Evolutionary conservation across 495 filamentous ascomycete species (phyloP), one percentile per base, ranked within the genome.

Genomic region (Bryoglossum gracile): DNA sequence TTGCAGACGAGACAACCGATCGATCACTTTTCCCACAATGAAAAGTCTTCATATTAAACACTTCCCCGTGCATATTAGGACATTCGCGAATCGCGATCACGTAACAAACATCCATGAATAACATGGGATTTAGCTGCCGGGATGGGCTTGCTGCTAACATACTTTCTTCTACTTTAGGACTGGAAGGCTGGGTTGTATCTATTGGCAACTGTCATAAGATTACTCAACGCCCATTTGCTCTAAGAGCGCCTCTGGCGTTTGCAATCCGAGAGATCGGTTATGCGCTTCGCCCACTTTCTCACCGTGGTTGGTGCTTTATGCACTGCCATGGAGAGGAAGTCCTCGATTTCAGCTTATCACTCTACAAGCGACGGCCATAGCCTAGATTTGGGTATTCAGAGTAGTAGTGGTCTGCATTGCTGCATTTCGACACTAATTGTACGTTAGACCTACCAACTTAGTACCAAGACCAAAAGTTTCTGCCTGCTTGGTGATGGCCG

Each of bases 311-410:
- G 41, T 42, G 28, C 50, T 42, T 53, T 26, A 16, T 8, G 55
- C 33, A 38, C 39, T 43, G 49, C 50, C 37, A 57, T 48, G 50
- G 50, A 57, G 55, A 57, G 55, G 55, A 57, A 24, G 19, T 38
- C n/a, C n/a, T n/a, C n/a, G n/a, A n/a, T n/a, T n/a, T n/a, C n/a
- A n/a, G n/a, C n/a, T n/a, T n/a, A n/a, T n/a, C n/a, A n/a, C n/a
- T n/a, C n/a, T n/a, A n/a, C n/a, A n/a, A n/a, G n/a, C n/a, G n/a
- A n/a, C n/a, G n/a, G n/a, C n/a, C n/a, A n/a, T n/a, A n/a, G n/a
- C n/a, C n/a, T n/a, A n/a, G n/a, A n/a, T n/a, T n/a, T n/a, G n/a
- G n/a, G n/a, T n/a, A n/a, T n/a, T n/a, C n/a, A n/a, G n/a, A n/a
- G n/a, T n/a, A n/a, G n/a, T n/a, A n/a, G n/a, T n/a, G n/a, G n/a